A percentile compares a stretch with the other conserved stretches of the same genome.
phyloP scores from a whole-genome alignment of 2,329 filamentous ascomycete genomes.

The Fusarium setosum region DNA sequence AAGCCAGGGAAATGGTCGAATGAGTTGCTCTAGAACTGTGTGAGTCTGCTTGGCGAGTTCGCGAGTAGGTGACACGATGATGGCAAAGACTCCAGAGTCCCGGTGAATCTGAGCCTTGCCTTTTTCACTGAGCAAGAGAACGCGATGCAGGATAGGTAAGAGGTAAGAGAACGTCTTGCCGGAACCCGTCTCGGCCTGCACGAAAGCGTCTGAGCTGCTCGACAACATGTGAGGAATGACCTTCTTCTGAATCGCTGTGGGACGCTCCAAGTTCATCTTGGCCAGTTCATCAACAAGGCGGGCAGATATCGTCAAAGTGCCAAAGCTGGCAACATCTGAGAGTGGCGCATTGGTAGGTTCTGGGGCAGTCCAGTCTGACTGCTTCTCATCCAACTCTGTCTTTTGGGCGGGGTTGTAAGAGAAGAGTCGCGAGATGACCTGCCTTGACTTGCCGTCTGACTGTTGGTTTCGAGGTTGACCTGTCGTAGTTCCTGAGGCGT shows the following conservation, averaged over 20 bases:
- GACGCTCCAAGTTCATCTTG: slow-evolving; percentile 89
- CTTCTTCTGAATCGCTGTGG: slow-evolving; percentile 94
- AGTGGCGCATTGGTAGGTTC: slow-evolving; percentile 93
- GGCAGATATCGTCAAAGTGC: slow-evolving; percentile 83
- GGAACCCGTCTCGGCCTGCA: slow-evolving; percentile 96
- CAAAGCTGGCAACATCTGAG: slow-evolving; percentile 86
- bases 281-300: slow-evolving; percentile 84
- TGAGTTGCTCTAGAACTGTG: slow-evolving; percentile 83
- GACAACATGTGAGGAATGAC: slow-evolving; percentile 84
- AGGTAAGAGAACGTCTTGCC: slow-evolving; percentile 98
- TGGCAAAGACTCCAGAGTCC: slow-evolving; percentile 90
- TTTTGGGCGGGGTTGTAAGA: slow-evolving; percentile 85
- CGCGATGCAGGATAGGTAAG: slow-evolving; percentile 88
- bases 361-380: slow-evolving; percentile 64
- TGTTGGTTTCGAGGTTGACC: slow-evolving; percentile 38
- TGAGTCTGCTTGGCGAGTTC: slow-evolving; percentile 96
- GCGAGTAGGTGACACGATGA: slow-evolving; percentile 92
- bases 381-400: slow-evolving; percentile 66
- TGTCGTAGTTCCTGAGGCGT: slow-evolving; percentile 24
- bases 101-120: slow-evolving; percentile 74
- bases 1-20: slow-evolving; percentile 93
- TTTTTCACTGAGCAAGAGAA: slow-evolving; percentile 78
- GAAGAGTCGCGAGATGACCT: slow-evolving; percentile 92
- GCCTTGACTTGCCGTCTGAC: slow-evolving; percentile 48
- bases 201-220: slow-evolving; percentile 89